Base-by-base conservation (phyloP, 352 stramenopile species). In the Pythium plurisporium region DNA sequence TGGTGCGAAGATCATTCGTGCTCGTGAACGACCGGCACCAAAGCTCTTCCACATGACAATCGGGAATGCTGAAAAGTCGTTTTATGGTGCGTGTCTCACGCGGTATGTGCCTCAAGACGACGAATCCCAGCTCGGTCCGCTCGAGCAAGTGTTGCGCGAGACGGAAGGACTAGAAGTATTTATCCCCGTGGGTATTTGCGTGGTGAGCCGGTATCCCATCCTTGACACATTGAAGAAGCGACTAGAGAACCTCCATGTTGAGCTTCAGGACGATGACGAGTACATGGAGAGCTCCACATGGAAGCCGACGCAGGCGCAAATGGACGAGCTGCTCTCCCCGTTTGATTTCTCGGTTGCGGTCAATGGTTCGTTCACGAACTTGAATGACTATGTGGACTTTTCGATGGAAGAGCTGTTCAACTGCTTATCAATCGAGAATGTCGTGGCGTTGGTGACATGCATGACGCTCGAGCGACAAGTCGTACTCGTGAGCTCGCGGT, bases 1-100 rank as follows among this genome's bases (percentile, higher is more conserved):
- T 1, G 80, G 76, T 1, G 73, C 73, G 0, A 71, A 86, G n/a
- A 65, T 90, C 11, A 69, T 91, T 12, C 80, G 73, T 20, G 72
- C 76, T 4, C 83, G 77, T 44, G 73, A 72, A 3, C 68, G 72
- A 12, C 84, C 84, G 12, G 62, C 78, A 40, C 76, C 84, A 0
- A 87, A 72, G 51, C 69, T 94, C 17, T 91, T 91, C 29, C 80
- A 94, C 46, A 82, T 94, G 74, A 90, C 80, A 8, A 91, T 94
- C 23, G 84, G 84, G 25, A 91, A 83, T 33, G 57, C 82, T 3
- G 84, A 94, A 34, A 90, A 89, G 50, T 71, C 82, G 6, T 92
- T 94, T 54, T 91, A 92, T 41, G 79, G 76, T 27, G 84, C 82
- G 7, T 89, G 78, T 26, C 66, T 94, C n/a, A 92, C 82, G 27